phyloP scores from a whole-genome alignment of 208 protist genomes.

The Acanthamoeba lenticulata region DNA sequence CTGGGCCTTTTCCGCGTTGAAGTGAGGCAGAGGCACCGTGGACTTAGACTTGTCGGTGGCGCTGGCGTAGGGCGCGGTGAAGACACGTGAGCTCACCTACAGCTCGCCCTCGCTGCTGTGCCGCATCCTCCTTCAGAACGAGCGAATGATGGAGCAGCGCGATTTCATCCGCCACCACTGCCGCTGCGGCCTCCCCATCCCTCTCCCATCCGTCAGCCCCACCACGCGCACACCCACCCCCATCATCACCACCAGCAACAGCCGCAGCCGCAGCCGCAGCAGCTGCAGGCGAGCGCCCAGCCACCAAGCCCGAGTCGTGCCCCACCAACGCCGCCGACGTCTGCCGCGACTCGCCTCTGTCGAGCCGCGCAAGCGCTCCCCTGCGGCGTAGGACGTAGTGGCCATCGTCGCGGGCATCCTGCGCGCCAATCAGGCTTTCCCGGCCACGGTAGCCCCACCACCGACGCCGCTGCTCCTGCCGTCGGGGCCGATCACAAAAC shows the following conservation, averaged over 20 bases:
- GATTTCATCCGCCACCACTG: background rate
- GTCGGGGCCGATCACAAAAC: background rate
- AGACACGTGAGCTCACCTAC: background rate
- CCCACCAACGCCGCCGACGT: background rate
- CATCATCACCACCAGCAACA: background rate
- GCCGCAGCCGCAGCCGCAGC: background rate
- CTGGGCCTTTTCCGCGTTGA: too few relatives aligned
- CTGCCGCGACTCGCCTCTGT: background rate
- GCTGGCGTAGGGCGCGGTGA: background rate
- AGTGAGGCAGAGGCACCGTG: too few relatives aligned
- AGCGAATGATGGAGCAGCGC: background rate
- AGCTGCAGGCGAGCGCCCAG: background rate
- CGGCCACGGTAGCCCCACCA: background rate
- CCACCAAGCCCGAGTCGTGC: background rate
- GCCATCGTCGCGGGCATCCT: background rate
- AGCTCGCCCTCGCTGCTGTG: slow-evolving; percentile 53
- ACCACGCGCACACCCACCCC: background rate
- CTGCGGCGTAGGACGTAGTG: background rate
- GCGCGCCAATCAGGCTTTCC: background rate
- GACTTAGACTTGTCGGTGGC: background rate
- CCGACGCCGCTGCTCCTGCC: background rate
- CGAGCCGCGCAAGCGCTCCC: background rate
- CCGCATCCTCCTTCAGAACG: slow-evolving; percentile 22
- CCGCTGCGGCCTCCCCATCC: background rate
- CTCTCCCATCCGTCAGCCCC: background rate